phyloP scores from a whole-genome alignment of 495 filamentous ascomycete genomes.

The Hypomontagnella monticulosa region DNA sequence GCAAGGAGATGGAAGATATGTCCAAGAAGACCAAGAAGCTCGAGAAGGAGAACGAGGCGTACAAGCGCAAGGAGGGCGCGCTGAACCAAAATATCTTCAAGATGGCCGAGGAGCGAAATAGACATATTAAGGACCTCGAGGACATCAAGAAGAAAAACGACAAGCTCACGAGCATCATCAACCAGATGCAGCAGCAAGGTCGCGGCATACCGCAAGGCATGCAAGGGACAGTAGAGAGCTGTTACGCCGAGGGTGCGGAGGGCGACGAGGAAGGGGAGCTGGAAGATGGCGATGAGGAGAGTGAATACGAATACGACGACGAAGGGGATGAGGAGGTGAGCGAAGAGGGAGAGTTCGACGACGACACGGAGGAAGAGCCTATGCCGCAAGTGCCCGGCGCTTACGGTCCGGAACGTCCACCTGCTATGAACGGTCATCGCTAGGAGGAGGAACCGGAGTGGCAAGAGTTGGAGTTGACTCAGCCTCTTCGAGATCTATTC shows the following conservation, averaged over 20 bases:
- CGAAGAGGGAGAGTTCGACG: conserved; percentile 53
- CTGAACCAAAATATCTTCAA: conserved; percentile 95
- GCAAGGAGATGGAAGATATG: conserved; percentile 99
- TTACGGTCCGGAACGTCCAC: conserved; percentile 49
- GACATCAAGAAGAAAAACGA: conserved; percentile 86
- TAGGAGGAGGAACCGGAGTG: conserved; percentile 41
- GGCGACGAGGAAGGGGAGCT: conserved; percentile 74
- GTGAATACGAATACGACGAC: conserved; percentile 61
- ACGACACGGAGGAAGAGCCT: conserved; percentile 51
- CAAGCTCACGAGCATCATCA: conserved; percentile 90
- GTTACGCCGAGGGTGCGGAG: conserved; percentile 56
- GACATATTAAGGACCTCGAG: conserved; percentile 81
- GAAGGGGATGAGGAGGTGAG: conserved; percentile 62
- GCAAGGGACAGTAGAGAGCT: conserved; percentile 65
- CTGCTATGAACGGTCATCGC: conserved; percentile 51
- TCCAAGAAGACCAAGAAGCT: conserved; percentile 98
- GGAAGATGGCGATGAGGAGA: conserved; percentile 79
- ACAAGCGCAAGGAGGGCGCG: conserved; percentile 91
- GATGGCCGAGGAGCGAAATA: conserved; percentile 95
- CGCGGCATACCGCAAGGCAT: conserved; percentile 70
- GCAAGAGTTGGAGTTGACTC: conserved; percentile 20
- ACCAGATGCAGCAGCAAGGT: conserved; percentile 93
- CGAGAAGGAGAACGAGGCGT: conserved; percentile 92
- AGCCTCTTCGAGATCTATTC: conserved; percentile 17
- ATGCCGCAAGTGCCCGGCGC: conserved; percentile 44